These are phyloP conservation scores for Colletotrichum cereale DNA, from an alignment of 2,329 filamentous ascomycete species.

Conservation along the genomic window DNA sequence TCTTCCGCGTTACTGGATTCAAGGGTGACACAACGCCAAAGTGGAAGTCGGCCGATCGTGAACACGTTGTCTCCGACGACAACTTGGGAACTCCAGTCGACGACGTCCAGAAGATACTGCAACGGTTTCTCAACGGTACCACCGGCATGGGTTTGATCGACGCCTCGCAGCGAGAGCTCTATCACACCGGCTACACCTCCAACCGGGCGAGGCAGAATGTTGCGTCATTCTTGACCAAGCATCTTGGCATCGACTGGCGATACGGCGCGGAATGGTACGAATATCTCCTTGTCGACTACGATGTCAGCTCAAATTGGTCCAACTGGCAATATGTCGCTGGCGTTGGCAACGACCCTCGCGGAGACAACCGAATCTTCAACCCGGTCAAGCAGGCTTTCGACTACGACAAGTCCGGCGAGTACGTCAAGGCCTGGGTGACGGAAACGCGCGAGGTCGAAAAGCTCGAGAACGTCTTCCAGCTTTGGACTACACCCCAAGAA, in stretches of 20 bases:
- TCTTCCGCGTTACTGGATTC: slow-evolving; percentile 77
- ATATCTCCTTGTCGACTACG: slow-evolving; percentile 79
- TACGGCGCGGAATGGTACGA: slow-evolving; percentile 89
- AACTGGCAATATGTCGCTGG: slow-evolving; percentile 88
- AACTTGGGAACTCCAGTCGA: slow-evolving; percentile 43
- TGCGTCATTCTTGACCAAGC: slow-evolving; percentile 79
- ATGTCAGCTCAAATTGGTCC: slow-evolving; percentile 81
- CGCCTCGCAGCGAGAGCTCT: slow-evolving; percentile 80
- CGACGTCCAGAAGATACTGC: slow-evolving; percentile 62
- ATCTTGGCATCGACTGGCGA: slow-evolving; percentile 82
- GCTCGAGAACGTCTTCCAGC: slow-evolving; percentile 75
- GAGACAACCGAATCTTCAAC: slow-evolving; percentile 81
- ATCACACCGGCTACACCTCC: slow-evolving; percentile 81
- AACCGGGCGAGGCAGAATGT: slow-evolving; percentile 84
- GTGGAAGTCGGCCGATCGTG: slow-evolving; percentile 61
- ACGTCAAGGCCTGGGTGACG: slow-evolving; percentile 79
- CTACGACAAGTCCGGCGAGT: slow-evolving; percentile 78
- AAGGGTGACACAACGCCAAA: slow-evolving; percentile 58
- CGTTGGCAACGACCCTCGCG: slow-evolving; percentile 82
- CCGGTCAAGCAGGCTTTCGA: slow-evolving; percentile 84
- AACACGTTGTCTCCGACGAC: slow-evolving; percentile 54
- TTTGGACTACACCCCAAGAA: slow-evolving; percentile 72
- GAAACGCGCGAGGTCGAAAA: slow-evolving; percentile 70
- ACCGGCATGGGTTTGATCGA: slow-evolving; percentile 85
- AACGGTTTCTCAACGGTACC: slow-evolving; percentile 73